Evolutionary conservation across 768 basidiomycete species (phyloP), one percentile per base, ranked within the genome.

Genomic region (Clitopilus hobsonii): DNA sequence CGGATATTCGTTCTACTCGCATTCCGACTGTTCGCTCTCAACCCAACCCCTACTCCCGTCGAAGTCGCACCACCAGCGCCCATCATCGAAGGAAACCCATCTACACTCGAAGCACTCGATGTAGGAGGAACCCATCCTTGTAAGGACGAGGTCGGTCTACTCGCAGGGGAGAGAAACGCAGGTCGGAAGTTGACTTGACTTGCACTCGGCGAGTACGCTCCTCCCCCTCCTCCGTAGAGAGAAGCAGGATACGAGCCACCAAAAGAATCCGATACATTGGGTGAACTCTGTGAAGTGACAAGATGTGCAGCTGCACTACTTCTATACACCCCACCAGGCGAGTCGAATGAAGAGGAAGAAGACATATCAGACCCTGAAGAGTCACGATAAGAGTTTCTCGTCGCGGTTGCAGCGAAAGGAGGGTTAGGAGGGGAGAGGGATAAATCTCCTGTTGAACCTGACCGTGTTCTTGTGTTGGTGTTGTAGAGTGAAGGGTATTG

Each of bases 151-250:
- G 78, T 69, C 0, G 86, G 85, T n/a, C 87, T 77, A 0, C 84
- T 85, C 1, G 86, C 78, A 0, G 88, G 88, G 3, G 85, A 80
- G 52, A 88, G 80, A 71, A 88, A 88, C 1, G 88, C 85, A 0
- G 80, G 72, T 23, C 88, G 81, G 73, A 90, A 89, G 13, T 75
- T 78, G 18, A 55, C 55, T 29, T 51, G n/a, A n/a, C n/a, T n/a
- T n/a, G n/a, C n/a, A n/a, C n/a, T n/a, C n/a, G n/a, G n/a, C n/a
- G n/a, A n/a, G n/a, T n/a, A n/a, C n/a, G n/a, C n/a, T n/a, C n/a
- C n/a, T n/a, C n/a, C n/a, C n/a, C n/a, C n/a, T n/a, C n/a, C n/a
- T n/a, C n/a, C n/a, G n/a, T n/a, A n/a, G n/a, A n/a, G n/a, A n/a
- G n/a, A n/a, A n/a, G n/a, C n/a, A n/a, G n/a, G n/a, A n/a, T n/a